Percentiles rank a stretch among this genome's conserved stretches.
Evolutionary conservation across 2,329 filamentous ascomycete genomes (phyloP).

Genomic region (Fusarium marasasianum): DNA sequence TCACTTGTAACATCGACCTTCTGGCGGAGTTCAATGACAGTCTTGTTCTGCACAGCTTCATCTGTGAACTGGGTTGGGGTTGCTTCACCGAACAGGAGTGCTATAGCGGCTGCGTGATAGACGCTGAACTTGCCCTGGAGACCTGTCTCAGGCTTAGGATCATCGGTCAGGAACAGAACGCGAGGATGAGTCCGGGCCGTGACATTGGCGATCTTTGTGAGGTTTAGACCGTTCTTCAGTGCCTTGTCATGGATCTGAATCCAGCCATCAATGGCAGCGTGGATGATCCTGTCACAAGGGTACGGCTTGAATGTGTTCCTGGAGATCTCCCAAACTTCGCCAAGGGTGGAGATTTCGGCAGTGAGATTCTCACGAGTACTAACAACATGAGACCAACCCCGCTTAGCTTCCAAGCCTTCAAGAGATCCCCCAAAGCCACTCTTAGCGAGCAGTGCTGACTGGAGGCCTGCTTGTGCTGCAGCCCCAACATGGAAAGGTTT

Average conservation of each 20-base stretch:
- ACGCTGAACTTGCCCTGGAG: background rate
- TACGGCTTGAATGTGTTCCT: background rate
- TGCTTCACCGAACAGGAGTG: background rate
- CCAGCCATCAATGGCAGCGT: conserved; percentile 5
- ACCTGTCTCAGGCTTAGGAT: background rate
- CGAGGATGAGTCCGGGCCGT: background rate
- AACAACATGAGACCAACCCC: background rate
- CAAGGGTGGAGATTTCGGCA: background rate
- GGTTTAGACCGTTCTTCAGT: background rate
- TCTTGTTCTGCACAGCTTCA: background rate
- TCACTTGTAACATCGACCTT: background rate
- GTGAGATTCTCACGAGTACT: background rate
- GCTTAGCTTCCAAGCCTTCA: background rate
- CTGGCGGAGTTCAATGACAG: background rate
- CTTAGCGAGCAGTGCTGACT: background rate
- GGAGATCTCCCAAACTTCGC: background rate
- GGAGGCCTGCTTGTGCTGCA: background rate
- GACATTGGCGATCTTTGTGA: background rate
- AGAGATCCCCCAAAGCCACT: background rate
- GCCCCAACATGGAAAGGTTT: conserved; percentile 1
- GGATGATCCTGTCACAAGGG: background rate
- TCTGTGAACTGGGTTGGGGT: background rate
- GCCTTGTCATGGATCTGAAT: background rate
- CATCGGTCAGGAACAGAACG: background rate
- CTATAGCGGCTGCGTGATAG: background rate